Conservation (phyloP, 192 early-diverging fungal genomes). For the Coemansia sp. region DNA sequence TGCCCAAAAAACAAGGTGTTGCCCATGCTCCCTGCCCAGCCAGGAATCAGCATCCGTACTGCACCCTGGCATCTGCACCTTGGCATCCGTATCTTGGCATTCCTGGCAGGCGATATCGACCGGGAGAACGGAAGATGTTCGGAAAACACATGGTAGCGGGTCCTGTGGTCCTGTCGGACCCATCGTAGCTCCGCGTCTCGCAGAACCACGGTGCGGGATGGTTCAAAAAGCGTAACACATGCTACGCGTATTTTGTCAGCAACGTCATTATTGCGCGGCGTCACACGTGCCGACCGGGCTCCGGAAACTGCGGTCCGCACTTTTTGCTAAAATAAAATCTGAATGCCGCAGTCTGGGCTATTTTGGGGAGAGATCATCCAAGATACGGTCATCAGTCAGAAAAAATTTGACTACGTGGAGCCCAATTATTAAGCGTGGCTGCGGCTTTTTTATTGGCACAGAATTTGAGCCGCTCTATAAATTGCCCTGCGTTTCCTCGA, state of each 20-base stretch:
- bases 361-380: conserved; percentile 11
- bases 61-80: not conserved
- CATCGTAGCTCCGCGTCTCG: not conserved
- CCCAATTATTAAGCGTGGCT: conserved; percentile 2
- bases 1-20: not conserved
- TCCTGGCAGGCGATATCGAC: no score
- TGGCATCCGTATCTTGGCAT: not conserved
- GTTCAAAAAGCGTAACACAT: not conserved
- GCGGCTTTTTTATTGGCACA: conserved; percentile 4
- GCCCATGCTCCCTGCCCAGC: not conserved
- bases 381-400: not conserved
- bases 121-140: not conserved
- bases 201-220: no score
- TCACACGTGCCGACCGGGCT: not conserved
- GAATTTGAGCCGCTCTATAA: not conserved
- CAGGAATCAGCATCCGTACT: not conserved
- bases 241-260: not conserved
- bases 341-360: conserved; percentile 2
- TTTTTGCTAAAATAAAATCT: not conserved
- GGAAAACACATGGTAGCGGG: not conserved
- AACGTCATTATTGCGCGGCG: not conserved
- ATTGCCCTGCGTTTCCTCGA: conserved; percentile 2
- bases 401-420: not conserved
- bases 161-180: not conserved
- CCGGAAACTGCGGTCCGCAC: not conserved